Evolutionary conservation across 75 land plant species (phyloP).

Genomic region (Cryptomeria japonica): DNA sequence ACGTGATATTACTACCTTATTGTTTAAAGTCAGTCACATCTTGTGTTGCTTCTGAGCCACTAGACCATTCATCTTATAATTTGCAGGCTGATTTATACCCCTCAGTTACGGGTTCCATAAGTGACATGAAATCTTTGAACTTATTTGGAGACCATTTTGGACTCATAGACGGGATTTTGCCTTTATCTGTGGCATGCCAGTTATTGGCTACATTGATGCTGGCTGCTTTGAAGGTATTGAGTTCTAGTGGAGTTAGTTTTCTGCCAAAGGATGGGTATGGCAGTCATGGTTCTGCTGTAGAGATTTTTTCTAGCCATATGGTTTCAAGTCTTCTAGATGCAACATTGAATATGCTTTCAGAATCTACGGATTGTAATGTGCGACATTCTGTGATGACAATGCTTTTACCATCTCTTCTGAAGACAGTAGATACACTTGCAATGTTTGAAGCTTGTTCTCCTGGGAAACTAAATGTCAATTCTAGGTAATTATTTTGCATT

Average conservation of each 20-base stretch:
- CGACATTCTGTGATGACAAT: conserved; percentile 58
- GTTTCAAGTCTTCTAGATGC: conserved; percentile 52
- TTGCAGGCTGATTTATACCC: conserved; percentile 11
- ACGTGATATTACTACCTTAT: conserved; percentile 40
- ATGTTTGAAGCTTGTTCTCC: conserved; percentile 8
- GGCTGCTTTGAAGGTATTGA: conserved; percentile 30
- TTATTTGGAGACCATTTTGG: conserved; percentile 11
- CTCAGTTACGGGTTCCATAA: background rate
- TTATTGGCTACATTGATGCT: conserved; percentile 46
- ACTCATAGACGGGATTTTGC: conserved; percentile 13
- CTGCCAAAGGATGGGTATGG: background rate
- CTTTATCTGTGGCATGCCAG: conserved; percentile 55
- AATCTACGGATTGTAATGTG: conserved; percentile 36
- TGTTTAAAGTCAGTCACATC: conserved; percentile 39
- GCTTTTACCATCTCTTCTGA: conserved; percentile 67
- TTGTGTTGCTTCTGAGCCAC: conserved; percentile 27
- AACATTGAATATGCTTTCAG: conserved; percentile 45
- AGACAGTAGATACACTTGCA: conserved; percentile 29
- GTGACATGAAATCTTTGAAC: background rate
- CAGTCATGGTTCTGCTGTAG: conserved; percentile 9
- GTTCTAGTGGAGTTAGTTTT: background rate
- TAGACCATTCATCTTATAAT: conserved; percentile 12
- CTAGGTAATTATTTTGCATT: conserved; percentile 33
- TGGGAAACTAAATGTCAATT: conserved; percentile 22
- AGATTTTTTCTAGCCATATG: conserved; percentile 47